Evolutionary conservation across 1,284 basidiomycete species (phyloP), one percentile per base, ranked within the genome.

Genomic region (Mycena citricolor): DNA sequence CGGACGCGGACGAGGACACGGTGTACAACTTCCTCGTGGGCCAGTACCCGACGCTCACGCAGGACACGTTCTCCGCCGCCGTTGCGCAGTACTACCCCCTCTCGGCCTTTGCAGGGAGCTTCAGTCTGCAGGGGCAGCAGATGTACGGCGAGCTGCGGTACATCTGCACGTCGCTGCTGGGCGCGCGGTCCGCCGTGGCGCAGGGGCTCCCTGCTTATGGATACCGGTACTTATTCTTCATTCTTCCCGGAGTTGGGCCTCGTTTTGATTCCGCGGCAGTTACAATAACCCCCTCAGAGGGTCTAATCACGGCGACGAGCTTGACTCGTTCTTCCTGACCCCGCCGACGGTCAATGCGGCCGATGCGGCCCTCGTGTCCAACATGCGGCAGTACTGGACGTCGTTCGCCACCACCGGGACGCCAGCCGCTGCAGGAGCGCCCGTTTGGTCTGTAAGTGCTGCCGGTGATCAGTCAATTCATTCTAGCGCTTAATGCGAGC

Each of bases 101-200:
- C 13, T 39, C 43, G 5, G 56, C 56, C 25, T 69, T 57, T 46
- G 42, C 55, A 21, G 51, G 47, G 5, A 62, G 60, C 7, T 57
- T 64, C 34, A 64, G 61, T 39, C 56, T 62, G 13, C 67, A 68
- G 47, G 64, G 58, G 8, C 64, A 67, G 35, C 64, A 66, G 46
- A 68, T 69, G 63, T 68, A 67, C 41, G 67, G 67, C 14, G 67
- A 69, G 44, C 56, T 57, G 47, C 51, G 67, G 31, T 68, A 65
- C 38, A 67, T 68, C 12, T 69, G 67, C 45, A 61, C 61, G 4
- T 63, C 66, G 13, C 51, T 48, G 5, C 48, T 67, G 51, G 58
- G 67, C 25, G 55, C 61, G 1, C 58, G 58, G 7, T 53, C 57
- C 31, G 54, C 51, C 10, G 44, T 42, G 8, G 44, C 52, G 4